Base-by-base conservation (phyloP, 2,329 filamentous ascomycete species). In the Alternaria gaisen region DNA sequence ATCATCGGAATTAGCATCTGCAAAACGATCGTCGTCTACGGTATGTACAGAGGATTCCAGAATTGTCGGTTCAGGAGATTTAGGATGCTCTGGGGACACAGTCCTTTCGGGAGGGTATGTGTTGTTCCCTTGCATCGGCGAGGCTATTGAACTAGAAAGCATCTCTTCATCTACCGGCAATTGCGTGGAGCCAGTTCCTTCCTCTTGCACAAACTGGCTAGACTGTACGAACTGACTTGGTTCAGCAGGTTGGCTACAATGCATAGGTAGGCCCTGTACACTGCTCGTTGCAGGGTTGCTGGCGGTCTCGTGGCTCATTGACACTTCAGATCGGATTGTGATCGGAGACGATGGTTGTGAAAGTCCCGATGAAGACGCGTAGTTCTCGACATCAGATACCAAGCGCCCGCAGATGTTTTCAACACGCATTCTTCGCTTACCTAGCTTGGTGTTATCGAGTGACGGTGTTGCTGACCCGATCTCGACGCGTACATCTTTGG, bases 371-470 rank as follows among this genome's bases (percentile, higher is more conserved):
- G 90, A 76, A 10, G 83, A 83, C 4, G 88, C 86, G 59, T 91
- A 91, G 40, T 88, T 84, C 47, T 87, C 88, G 18, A 88, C 86
- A 67, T 92, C 89, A 3, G 89, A 90, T 41, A 91, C 87, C 28
- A 92, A 76, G 65, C 85, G 86, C 14, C 88, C 89, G 22, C 86
- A 85, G 32, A 92, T 85, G 52, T 86, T 86, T 16, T 85, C 84
- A n/a, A 92, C 79, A 16, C 83, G 85, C 50, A 92, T 81, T 59
- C 88, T 86, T 24, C 89, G 84, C 73, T 91, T 91, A 22, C 89
- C 89, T 60, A 88, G 82, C 73, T 86, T 90, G 24, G 83, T 83
- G 11, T 64, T 24, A 8, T 58, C 58, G 53, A 58, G 26, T 47
- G 56, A 54, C 14, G 57, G 58, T 8, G 56, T 28, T 34, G 67